Evolutionary conservation across 2,329 filamentous ascomycete genomes (phyloP), one percentile per base, ranked within the genome.

Genomic region (Dactylella cylindrospora): DNA sequence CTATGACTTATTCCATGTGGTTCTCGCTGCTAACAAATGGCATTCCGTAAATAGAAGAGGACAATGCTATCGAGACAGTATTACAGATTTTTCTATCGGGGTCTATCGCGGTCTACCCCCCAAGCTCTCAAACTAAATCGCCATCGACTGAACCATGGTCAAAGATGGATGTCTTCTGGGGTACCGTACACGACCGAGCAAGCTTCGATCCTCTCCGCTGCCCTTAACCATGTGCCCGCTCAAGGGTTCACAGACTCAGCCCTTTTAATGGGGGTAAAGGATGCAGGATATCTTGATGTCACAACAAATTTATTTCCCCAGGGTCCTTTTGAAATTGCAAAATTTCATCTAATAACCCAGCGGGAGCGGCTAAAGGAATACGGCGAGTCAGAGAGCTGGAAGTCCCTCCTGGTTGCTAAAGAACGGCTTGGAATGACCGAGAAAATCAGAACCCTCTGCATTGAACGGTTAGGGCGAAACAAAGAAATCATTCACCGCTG

Each of bases 281-380:
- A 95, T 70, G 83, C 84, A 13, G 90, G 90, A 36, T 95, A 91
- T 72, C 83, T 89, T 46, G 88, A 93, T 71, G 89, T 91, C 57
- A 90, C 88, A 59, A 83, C 87, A 7, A 90, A 89, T 70, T 76
- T 96, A 15, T 83, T 98, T 52, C 84, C 88, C 0, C 79, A 84
- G 33, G 88, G 88, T 5, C 80, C 84, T 17, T 95, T 95, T 74
- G 85, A 87, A 68, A 78, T 98, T 22, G 83, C 97, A 67, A 80
- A 80, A 29, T 94, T 85, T 72, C 85, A 94, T 71, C 79, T 94
- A 10, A 78, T 84, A 36, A 82, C 76, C 8, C 82, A 86, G 71
- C 29, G 57, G 39, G 49, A 62, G 29, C 43, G 41, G 33, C 79
- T 88, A 33, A 74, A 81, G 55, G 79, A 76, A 3, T 74, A 94